phyloP scores from a whole-genome alignment of 169 alveolate genomes.

The Plasmodium inui region DNA sequence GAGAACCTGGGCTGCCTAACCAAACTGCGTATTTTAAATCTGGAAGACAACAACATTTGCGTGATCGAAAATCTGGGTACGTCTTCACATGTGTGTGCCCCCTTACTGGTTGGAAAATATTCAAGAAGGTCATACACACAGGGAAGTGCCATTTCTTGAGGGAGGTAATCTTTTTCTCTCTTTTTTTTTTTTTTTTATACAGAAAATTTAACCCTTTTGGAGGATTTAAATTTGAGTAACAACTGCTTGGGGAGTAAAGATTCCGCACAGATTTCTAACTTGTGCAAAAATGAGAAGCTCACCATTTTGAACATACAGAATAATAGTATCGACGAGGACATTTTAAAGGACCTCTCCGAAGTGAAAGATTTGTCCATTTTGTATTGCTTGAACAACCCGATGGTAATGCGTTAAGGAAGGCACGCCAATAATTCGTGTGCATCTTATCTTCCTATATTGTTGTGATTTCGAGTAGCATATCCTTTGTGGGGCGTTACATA shows the following conservation, averaged over 20 bases:
- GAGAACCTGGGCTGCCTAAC: slow-evolving; percentile 41
- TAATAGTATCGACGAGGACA: slow-evolving; percentile 56
- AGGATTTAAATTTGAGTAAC: slow-evolving; percentile 57
- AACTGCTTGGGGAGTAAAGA: slow-evolving; percentile 65
- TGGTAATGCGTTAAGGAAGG: slow-evolving; percentile 13
- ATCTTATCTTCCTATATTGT: background rate
- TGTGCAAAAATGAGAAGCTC: slow-evolving; percentile 17
- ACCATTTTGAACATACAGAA: slow-evolving; percentile 48
- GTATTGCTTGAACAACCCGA: slow-evolving; percentile 63
- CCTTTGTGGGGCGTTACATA: background rate
- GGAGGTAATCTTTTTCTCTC: background rate
- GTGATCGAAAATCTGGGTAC: slow-evolving; percentile 69
- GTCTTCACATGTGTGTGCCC: background rate
- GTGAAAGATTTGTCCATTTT: slow-evolving; percentile 21
- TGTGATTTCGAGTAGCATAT: background rate
- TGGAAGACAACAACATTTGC: slow-evolving; percentile 52
- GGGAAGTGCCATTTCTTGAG: background rate
- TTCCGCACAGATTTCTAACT: background rate
- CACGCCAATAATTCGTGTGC: background rate
- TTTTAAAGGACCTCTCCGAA: slow-evolving; percentile 8
- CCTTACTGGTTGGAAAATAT: background rate
- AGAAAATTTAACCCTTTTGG: slow-evolving; percentile 37
- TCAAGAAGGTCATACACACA: background rate
- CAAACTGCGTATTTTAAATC: slow-evolving; percentile 43
- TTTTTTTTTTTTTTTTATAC: background rate